Evolutionary conservation across 495 filamentous ascomycete genomes (phyloP), one percentile per base, ranked within the genome.

Genomic region (Penicillium macrosclerotiorum): DNA sequence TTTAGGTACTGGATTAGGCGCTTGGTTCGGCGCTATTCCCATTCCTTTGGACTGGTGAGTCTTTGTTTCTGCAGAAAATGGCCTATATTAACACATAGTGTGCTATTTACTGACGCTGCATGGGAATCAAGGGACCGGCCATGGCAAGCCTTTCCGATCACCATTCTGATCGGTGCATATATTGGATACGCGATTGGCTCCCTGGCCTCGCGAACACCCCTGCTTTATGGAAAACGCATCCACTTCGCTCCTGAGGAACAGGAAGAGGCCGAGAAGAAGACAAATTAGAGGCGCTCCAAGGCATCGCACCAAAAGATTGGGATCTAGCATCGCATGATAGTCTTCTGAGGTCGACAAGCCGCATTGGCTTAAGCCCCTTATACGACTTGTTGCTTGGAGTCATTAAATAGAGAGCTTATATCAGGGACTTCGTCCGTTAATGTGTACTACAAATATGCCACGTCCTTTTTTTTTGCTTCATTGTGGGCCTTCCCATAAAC

Each of bases 111-210:
- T 54, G 25, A 55, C 23, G 37, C 40, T 19, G 8, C 36, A 33
- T 17, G n/a, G n/a, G n/a, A n/a, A 13, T 37, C 11, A 54, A 83
- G 81, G 83, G 85, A 89, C 59, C 83, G 93, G 16, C 90, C 95
- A 52, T 98, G 93, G 93, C 93, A 98, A 77, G 88, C 86, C 62
- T 98, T 90, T 84, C 93, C 93, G 2, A 86, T 97, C 24, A 97
- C 93, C 0, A 88, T 98, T 42, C 59, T 90, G 2, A 75, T 74
- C 1, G 88, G 88, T 7, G 81, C 80, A 8, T 89, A 89, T 67
- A 54, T 80, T 14, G 88, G 88, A 4, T 86, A 76, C 63, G 73
- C 71, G 4, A 43, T 82, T 17, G 85, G 88, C 9, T 81, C 83
- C 45, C 51, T 81, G 42, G 49, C 76, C 4, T 83, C 84, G 14